A percentile compares a stretch with the other conserved stretches of the same genome.
phyloP scores from a whole-genome alignment of 2,329 filamentous ascomycete species.

The Cryoendolithus antarcticus region DNA sequence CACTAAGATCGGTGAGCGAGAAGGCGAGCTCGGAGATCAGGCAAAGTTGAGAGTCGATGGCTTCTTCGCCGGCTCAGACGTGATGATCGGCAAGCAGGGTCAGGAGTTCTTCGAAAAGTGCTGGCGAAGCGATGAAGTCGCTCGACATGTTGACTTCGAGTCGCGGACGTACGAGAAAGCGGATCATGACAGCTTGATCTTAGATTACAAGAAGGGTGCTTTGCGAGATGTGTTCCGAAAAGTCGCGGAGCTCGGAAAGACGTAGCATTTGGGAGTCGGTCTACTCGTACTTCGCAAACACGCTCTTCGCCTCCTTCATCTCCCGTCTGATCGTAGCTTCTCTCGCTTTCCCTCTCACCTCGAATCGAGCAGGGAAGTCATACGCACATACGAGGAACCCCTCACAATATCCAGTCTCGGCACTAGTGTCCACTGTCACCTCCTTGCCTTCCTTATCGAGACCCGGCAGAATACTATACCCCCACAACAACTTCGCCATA shows the following conservation, averaged over 20 bases:
- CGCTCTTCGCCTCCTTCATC: constrained; percentile 9
- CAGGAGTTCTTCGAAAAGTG: constrained; percentile 31
- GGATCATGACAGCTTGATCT: constrained; percentile 28
- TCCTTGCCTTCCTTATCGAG: constrained; percentile 1
- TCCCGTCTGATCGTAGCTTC: constrained; percentile 13
- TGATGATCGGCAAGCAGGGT: constrained; percentile 31
- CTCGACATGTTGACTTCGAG: constrained; percentile 24
- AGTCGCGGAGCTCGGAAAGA: not conserved
- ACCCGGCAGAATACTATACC: constrained; percentile 25
- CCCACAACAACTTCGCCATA: constrained; percentile 36
- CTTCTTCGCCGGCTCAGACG: constrained; percentile 29
- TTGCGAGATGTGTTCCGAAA: constrained; percentile 12
- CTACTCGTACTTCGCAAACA: constrained; percentile 10
- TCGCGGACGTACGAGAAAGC: constrained; percentile 18
- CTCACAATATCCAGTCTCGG: constrained; percentile 14
- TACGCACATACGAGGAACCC: constrained; percentile 17
- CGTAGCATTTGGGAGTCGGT: too few relatives aligned
- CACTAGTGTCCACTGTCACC: constrained; percentile 9
- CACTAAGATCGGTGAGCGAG: constrained; percentile 10
- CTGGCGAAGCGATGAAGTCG: constrained; percentile 23
- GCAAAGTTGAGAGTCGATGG: constrained; percentile 18
- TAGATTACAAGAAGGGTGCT: constrained; percentile 15
- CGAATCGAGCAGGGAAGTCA: constrained; percentile 12
- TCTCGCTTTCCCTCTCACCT: constrained; percentile 8
- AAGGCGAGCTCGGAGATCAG: not conserved